These are phyloP conservation scores for Clarireedia monteithiana DNA, from an alignment of 2,329 filamentous ascomycete species.

Conservation along the genomic window DNA sequence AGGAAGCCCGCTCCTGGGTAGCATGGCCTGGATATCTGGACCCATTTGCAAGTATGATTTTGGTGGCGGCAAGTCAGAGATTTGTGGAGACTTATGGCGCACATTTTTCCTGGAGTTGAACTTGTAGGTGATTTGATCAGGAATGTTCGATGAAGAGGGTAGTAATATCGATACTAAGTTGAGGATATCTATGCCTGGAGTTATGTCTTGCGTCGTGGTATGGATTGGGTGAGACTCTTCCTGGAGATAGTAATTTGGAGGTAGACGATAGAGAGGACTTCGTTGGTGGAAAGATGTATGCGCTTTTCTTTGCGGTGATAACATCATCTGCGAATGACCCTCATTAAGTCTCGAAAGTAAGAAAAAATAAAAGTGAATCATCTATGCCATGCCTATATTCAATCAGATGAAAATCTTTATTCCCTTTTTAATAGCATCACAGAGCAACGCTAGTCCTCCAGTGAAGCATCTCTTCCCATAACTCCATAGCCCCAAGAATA, in stretches of 20 bases:
- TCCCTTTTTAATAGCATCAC: background rate
- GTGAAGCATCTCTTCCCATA: background rate
- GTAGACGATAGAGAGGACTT: too few species aligned
- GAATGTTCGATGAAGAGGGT: too few species aligned
- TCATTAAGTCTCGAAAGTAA: background rate
- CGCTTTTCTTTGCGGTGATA: background rate
- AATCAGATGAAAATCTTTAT: background rate
- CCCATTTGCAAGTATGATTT: slow-evolving; percentile 3
- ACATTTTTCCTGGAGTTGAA: background rate
- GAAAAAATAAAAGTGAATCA: background rate
- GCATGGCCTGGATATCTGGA: slow-evolving; percentile 3
- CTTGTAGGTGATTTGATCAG: background rate
- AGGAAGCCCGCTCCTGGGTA: background rate
- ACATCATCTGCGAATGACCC: background rate
- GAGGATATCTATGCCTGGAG: too few species aligned
- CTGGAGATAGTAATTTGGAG: too few species aligned
- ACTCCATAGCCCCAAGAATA: background rate
- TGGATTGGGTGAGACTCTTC: too few species aligned
- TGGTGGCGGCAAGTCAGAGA: background rate
- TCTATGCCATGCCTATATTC: background rate
- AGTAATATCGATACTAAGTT: too few species aligned
- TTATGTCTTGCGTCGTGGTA: too few species aligned
- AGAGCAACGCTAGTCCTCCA: slow-evolving; percentile 3
- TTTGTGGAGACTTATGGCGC: background rate
- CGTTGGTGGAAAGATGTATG: too few species aligned